Evolutionary conservation across 2,329 filamentous ascomycete genomes (phyloP).

Genomic region (Talaromyces verruculosus): DNA sequence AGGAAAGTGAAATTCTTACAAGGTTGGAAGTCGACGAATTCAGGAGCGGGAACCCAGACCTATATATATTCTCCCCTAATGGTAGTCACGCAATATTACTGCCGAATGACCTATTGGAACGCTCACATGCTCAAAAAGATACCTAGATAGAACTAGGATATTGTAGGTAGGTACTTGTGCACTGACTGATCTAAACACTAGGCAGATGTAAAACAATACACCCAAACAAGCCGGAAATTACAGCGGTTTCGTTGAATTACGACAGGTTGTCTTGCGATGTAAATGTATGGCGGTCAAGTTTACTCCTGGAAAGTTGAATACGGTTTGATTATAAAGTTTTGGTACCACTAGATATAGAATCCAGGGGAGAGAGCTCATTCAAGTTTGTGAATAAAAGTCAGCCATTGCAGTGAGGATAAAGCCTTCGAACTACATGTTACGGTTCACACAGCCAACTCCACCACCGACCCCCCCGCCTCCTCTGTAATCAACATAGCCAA

Average conservation of each 20-base stretch:
- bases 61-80: not conserved
- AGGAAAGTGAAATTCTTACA: too few relatives aligned
- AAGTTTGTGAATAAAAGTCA: not conserved
- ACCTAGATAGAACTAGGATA: too few relatives aligned
- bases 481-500: not conserved
- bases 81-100: not conserved
- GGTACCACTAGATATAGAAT: not conserved
- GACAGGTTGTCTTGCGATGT: not conserved
- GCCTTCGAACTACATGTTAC: not conserved
- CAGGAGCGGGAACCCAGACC: too few relatives aligned
- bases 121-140: not conserved
- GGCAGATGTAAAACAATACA: not conserved
- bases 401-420: not conserved
- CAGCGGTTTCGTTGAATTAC: not conserved
- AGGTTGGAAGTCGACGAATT: too few relatives aligned
- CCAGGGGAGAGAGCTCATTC: not conserved
- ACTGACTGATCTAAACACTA: not conserved
- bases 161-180: not conserved
- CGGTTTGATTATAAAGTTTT: too few relatives aligned
- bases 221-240: not conserved
- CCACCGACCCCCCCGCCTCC: not conserved
- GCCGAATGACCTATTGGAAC: not conserved
- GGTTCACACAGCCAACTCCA: constrained; percentile 14
- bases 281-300: too few relatives aligned
- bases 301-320: too few relatives aligned